A percentile compares a stretch with the other conserved stretches of the same genome.
phyloP scores from a whole-genome alignment of 163 green algal genomes.

The Picocystis sp. region DNA sequence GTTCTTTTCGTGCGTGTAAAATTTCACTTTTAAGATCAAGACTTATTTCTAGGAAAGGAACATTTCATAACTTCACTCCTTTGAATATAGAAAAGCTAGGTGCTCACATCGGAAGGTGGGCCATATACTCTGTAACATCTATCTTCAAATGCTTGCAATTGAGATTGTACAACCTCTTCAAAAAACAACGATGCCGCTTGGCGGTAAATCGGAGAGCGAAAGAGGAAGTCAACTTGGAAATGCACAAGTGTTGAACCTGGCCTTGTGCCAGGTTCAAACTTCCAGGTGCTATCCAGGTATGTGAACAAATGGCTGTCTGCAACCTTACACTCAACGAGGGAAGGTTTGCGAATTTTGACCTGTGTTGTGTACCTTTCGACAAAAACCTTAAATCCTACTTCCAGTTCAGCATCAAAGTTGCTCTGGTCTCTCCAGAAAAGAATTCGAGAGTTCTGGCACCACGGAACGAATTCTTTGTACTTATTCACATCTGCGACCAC shows the following conservation, averaged over 20 bases:
- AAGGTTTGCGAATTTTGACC: conserved; percentile 29
- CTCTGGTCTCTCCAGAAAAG: conserved; percentile 15
- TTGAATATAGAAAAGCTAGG: no score
- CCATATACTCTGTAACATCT: conserved; percentile 61
- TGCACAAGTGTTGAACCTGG: conserved; percentile 43
- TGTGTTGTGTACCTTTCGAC: conserved; percentile 60
- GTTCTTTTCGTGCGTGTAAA: no score
- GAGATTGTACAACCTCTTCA: conserved; percentile 58
- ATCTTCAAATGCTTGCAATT: conserved; percentile 74
- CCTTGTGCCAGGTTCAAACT: conserved; percentile 48
- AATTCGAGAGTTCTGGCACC: conserved; percentile 55
- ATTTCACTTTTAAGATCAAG: no score
- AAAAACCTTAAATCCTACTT: conserved; percentile 85
- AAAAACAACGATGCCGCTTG: conserved; percentile 46
- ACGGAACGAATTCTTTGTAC: conserved; percentile 83
- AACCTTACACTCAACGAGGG: conserved; percentile 42
- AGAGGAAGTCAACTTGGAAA: conserved; percentile 81
- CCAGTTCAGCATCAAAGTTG: conserved; percentile 77
- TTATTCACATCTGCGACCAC: conserved; percentile 70
- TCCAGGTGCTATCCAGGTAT: conserved; percentile 65
- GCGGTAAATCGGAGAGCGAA: conserved; percentile 63
- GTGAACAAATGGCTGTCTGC: conserved; percentile 62
- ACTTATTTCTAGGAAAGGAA: no score
- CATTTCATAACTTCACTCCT: no score
- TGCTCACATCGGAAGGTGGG: conserved; percentile 13